Evolutionary conservation across 768 basidiomycete species (phyloP).

Genomic region (Tremella mesenterica): DNA sequence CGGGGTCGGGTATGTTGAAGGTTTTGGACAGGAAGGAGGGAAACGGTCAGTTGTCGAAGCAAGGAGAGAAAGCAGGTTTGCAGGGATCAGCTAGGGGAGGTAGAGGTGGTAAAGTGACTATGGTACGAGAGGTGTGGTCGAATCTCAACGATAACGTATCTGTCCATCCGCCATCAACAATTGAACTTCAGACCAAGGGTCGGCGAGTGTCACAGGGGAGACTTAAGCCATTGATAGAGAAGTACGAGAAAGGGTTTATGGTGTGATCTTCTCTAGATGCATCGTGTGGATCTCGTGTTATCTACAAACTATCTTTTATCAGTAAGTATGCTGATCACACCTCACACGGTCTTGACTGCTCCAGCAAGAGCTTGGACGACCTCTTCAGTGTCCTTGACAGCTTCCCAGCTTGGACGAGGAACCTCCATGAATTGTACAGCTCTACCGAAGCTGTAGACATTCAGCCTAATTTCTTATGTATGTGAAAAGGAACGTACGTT

Average conservation of each 20-base stretch:
- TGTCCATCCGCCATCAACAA: not conserved
- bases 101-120: not conserved
- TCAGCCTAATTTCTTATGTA: too few species aligned
- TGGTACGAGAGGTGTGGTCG: not conserved
- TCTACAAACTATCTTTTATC: too few species aligned
- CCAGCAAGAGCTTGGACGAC: not conserved
- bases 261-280: too few species aligned
- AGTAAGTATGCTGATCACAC: too few species aligned
- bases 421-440: not conserved
- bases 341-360: not conserved
- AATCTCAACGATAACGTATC: not conserved
- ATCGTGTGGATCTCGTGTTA: too few species aligned
- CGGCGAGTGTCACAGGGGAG: not conserved
- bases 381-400: not conserved
- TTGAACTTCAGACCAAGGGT: not conserved
- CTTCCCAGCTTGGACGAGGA: not conserved
- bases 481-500: conserved; percentile 23
- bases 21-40: too few species aligned
- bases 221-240: not conserved
- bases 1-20: too few species aligned
- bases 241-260: not conserved
- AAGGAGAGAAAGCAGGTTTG: too few species aligned
- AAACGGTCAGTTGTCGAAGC: too few species aligned
- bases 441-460: too few species aligned
- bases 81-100: not conserved